A percentile compares a stretch with the other conserved stretches of the same genome.
Conservation (phyloP, 192 early-diverging fungal genomes). For the Coemansia reversa region DNA sequence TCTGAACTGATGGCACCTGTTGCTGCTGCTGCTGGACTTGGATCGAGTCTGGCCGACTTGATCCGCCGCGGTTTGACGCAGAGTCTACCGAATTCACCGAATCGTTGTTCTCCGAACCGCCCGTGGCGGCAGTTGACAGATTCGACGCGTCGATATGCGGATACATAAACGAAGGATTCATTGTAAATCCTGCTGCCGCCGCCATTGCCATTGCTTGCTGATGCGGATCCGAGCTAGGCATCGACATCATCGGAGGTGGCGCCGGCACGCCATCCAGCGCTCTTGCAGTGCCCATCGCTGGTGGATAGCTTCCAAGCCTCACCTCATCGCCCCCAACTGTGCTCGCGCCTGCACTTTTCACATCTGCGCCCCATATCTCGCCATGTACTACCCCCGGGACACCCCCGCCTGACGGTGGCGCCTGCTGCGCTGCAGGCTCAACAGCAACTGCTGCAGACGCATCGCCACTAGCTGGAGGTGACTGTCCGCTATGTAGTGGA, state of each 20-base stretch:
- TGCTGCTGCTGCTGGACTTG: constrained; percentile 10
- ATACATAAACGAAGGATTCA: constrained; percentile 34
- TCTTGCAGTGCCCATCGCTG: not conserved
- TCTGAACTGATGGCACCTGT: not conserved
- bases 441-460: too few relatives aligned
- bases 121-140: constrained; percentile 43
- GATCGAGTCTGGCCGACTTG: constrained; percentile 10
- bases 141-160: constrained; percentile 43
- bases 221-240: constrained; percentile 17
- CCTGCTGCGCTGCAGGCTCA: too few relatives aligned
- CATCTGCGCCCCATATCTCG: not conserved
- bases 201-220: constrained; percentile 35
- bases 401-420: too few relatives aligned
- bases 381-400: too few relatives aligned
- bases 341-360: not conserved
- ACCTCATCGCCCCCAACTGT: not conserved
- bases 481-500: not conserved
- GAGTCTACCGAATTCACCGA: constrained; percentile 45
- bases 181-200: constrained; percentile 26
- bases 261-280: constrained; percentile 1
- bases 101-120: constrained; percentile 47
- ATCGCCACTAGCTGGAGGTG: too few relatives aligned
- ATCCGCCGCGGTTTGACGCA: constrained; percentile 26
- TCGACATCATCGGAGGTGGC: constrained; percentile 11
- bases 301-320: not conserved